Conservation (phyloP, 768 basidiomycete species). For the Mycena olivaceomarginata region DNA sequence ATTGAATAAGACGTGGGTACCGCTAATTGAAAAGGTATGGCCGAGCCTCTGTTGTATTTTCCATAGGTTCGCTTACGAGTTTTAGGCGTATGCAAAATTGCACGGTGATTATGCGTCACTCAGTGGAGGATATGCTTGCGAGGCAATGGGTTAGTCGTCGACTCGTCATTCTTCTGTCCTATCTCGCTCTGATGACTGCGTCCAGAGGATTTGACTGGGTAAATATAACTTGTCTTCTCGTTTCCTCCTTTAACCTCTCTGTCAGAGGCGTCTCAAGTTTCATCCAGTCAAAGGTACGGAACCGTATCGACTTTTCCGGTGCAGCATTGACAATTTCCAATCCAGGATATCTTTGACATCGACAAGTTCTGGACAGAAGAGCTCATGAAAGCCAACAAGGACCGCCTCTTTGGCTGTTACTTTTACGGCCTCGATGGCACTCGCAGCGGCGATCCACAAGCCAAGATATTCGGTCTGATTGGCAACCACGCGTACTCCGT, state of each 20-base stretch:
- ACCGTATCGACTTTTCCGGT: background rate
- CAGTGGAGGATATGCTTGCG: constrained; percentile 63
- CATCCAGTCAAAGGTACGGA: constrained; percentile 49
- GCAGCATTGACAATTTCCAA: background rate
- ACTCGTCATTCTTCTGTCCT: no score
- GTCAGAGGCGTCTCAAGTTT: constrained; percentile 52
- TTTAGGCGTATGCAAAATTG: constrained; percentile 38
- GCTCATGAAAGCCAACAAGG: constrained; percentile 50
- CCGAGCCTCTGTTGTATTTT: constrained; percentile 66
- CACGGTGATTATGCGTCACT: constrained; percentile 64
- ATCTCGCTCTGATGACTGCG: background rate
- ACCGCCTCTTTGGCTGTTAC: constrained; percentile 55
- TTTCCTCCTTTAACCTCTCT: background rate
- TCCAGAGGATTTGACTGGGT: constrained; percentile 73
- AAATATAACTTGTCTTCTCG: constrained; percentile 2
- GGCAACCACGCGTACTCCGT: constrained; percentile 70
- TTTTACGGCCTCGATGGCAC: constrained; percentile 48
- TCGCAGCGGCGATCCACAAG: constrained; percentile 47
- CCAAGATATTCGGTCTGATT: constrained; percentile 57
- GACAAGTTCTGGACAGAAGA: constrained; percentile 56
- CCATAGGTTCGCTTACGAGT: background rate
- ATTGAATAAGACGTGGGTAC: constrained; percentile 65
- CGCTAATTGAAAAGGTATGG: constrained; percentile 74
- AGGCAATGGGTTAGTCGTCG: constrained; percentile 58
- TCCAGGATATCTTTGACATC: constrained; percentile 54